These are phyloP conservation scores for Rhizopus microsporus DNA, from an alignment of 371 early-diverging fungal species.

Conservation along the genomic window DNA sequence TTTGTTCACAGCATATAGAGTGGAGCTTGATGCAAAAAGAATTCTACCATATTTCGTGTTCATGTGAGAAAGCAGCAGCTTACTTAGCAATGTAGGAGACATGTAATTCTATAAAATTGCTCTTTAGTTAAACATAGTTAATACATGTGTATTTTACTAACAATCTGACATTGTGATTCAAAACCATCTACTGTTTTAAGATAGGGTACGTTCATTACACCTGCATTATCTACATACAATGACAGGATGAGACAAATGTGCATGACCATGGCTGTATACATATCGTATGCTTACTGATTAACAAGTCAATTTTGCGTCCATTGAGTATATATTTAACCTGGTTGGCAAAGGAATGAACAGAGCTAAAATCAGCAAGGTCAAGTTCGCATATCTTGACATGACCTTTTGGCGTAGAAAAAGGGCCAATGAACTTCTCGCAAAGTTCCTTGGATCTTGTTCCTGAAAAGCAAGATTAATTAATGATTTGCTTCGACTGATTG, in stretches of 20 bases:
- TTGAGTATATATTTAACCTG: conserved; percentile 20
- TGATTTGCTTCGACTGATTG: neutral
- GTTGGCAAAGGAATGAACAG: conserved; percentile 26
- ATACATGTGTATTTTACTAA: conserved; percentile 11
- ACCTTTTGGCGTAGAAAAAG: neutral
- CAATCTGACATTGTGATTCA: conserved; percentile 69
- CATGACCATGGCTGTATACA: neutral
- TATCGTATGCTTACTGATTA: conserved; percentile 35
- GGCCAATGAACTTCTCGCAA: neutral
- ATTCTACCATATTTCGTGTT: conserved; percentile 22
- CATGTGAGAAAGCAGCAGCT: conserved; percentile 35
- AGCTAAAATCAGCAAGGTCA: conserved; percentile 20
- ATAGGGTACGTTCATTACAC: conserved; percentile 74
- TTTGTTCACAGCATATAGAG: conserved; percentile 29
- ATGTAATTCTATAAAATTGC: conserved; percentile 33
- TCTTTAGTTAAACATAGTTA: neutral
- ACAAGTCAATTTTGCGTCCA: conserved; percentile 21
- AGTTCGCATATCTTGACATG: conserved; percentile 2
- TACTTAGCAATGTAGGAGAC: conserved; percentile 35
- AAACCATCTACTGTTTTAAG: conserved; percentile 62
- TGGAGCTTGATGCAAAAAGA: conserved; percentile 49
- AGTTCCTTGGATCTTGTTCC: neutral
- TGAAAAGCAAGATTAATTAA: neutral
- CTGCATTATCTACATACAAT: conserved; percentile 59
- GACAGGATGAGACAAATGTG: neutral